Evolutionary conservation across 2,329 filamentous ascomycete genomes (phyloP), one percentile per base, ranked within the genome.

Genomic region (Aureobasidium sp.): DNA sequence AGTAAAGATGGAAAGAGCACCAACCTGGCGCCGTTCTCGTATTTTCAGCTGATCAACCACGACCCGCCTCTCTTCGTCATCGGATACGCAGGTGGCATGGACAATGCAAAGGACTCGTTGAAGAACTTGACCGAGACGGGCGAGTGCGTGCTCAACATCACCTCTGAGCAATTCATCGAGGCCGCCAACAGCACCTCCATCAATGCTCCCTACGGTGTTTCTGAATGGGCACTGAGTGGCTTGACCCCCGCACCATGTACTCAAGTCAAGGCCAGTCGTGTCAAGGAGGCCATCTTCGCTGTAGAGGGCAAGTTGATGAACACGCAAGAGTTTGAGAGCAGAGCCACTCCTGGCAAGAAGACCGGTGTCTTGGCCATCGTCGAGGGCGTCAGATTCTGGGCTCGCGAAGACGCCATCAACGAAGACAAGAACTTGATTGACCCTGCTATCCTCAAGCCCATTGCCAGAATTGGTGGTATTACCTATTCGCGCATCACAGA

Each of bases 301-400:
- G 82, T 96, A 53, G 93, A 97, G 78, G 90, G 84, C 37, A 91
- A 86, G 74, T 74, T 97, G 49, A 82, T 93, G 65, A 85, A 85
- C 61, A 78, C 79, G 74, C 75, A 86, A 69, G 91, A 96, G 75
- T 96, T 90, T 76, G 87, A 93, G 73, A 90, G 86, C 72, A 81
- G 81, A 58, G 79, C 79, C 0, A 85, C 77, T 2, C 87, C 88
- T 0, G 91, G 89, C 2, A 87, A 86, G 76, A 91, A 86, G 78
- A 87, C 87, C 0, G 85, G 87, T 0, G 86, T 88, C 4, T 70
- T 96, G 65, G 88, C 83, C 1, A 82, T 96, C 37, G 79, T 97
- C 14, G 91, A 97, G 76, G 93, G 91, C 0, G 86, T 89, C 37
- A 81, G 87, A 31, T 96, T 97, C 71, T 97, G 92, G 91, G 91